Conservation (phyloP, 2,329 filamentous ascomycete genomes). For the Monosporascus sp. region DNA sequence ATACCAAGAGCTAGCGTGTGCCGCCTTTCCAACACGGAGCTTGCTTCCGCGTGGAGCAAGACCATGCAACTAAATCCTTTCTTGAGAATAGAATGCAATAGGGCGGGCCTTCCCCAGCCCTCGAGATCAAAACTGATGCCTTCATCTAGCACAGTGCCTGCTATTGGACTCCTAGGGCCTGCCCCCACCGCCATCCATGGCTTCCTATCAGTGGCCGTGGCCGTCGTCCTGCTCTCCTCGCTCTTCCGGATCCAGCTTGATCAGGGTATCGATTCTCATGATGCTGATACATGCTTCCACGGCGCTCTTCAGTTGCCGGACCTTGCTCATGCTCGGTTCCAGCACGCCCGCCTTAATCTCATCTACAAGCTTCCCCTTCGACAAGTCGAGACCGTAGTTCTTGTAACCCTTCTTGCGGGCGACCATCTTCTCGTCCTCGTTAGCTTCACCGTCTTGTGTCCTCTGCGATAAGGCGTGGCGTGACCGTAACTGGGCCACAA, state of each 20-base stretch:
- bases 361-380: constrained; percentile 85
- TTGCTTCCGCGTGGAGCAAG: background rate
- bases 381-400: constrained; percentile 93
- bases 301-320: constrained; percentile 95
- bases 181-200: constrained; percentile 6
- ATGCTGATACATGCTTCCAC: constrained; percentile 98
- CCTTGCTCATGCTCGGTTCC: constrained; percentile 97
- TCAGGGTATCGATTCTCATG: constrained; percentile 98
- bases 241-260: constrained; percentile 93
- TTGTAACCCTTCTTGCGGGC: constrained; percentile 96
- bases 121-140: background rate
- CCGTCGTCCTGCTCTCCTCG: constrained; percentile 71
- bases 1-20: background rate
- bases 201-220: constrained; percentile 65
- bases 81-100: background rate
- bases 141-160: background rate
- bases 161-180: background rate
- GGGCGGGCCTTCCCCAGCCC: background rate
- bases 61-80: background rate
- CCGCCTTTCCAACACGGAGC: background rate
- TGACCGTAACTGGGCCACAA: constrained; percentile 91
- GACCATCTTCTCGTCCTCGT: constrained; percentile 81
- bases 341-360: constrained; percentile 91
- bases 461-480: constrained; percentile 92
- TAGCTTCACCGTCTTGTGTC: constrained; percentile 76